Conservation (phyloP, 345 rosid genomes). For the Clarkia xantiana region DNA sequence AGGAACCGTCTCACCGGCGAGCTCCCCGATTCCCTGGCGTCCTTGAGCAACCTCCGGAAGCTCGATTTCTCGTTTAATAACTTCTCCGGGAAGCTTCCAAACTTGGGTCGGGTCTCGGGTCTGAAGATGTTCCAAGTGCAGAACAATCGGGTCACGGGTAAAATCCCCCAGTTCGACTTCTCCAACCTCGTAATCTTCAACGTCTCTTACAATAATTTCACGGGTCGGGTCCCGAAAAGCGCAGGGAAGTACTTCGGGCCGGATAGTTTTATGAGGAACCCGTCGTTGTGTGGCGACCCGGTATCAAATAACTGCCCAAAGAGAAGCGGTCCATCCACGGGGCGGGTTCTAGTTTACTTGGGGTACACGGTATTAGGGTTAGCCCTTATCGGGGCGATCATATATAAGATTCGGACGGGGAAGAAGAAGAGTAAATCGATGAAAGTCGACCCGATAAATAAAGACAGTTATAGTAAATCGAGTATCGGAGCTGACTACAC, state of each 20-base stretch:
- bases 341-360: slow-evolving; percentile 23
- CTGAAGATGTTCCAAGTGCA: slow-evolving; percentile 25
- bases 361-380: slow-evolving; percentile 29
- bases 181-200: slow-evolving; percentile 28
- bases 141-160: slow-evolving; percentile 32
- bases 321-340: slow-evolving; percentile 8
- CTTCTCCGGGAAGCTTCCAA: slow-evolving; percentile 32
- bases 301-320: slow-evolving; percentile 17
- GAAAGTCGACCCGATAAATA: slow-evolving; percentile 3
- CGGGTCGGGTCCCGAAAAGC: slow-evolving; percentile 26
- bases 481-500: slow-evolving; percentile 11
- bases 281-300: slow-evolving; percentile 25
- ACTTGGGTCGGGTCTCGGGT: slow-evolving; percentile 23
- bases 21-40: slow-evolving; percentile 25
- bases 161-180: slow-evolving; percentile 31
- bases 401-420: slow-evolving; percentile 10
- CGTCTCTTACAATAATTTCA: slow-evolving; percentile 39
- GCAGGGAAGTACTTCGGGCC: slow-evolving; percentile 6
- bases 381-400: slow-evolving; percentile 10
- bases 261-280: slow-evolving; percentile 28
- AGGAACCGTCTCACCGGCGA: slow-evolving; percentile 25
- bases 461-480: slow-evolving; percentile 9
- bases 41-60: slow-evolving; percentile 21
- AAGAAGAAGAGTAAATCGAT: slow-evolving; percentile 9
- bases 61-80: slow-evolving; percentile 35